Base-by-base conservation (phyloP, 2,329 filamentous ascomycete genomes). In the Thermoascus crustaceus region DNA sequence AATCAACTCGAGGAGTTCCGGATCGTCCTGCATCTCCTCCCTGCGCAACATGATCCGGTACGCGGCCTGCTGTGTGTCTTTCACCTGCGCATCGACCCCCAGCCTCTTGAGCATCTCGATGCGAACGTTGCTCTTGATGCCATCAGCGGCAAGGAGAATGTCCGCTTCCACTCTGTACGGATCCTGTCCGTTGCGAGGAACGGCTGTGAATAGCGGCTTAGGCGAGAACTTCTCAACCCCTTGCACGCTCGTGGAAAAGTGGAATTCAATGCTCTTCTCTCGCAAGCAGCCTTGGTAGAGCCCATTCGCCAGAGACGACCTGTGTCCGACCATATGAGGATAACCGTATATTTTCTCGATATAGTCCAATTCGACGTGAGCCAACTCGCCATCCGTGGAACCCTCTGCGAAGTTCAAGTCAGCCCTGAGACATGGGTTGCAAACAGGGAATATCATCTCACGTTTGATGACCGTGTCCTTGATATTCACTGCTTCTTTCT, bases 261-360 rank as follows among this genome's bases (percentile, higher is more conserved):
- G 72, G 62, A 89, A 87, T 5, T 58, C 76, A 53, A 89, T 78
- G 22, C 66, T 66, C 11, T 71, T 56, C 49, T 83, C 70, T 30
- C 67, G 64, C 49, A 76, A 66, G 60, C 83, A 88, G n/a, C 74
- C 82, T 31, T 81, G 69, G 58, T 78, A 87, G 20, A 89, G 63
- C 4, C 74, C 73, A 22, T 73, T 73, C 4, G 84, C 82, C 3
- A 89, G 71, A 6, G 79, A 82, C 0, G 80, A 71, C 13, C 85
- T 76, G 55, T 91, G 85, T 5, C 82, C 84, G 4, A 85, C 82
- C 73, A 84, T 86, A 61, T 89, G 84, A 0, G 82, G 78, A 54
- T 82, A 86, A 22, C 75, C 75, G 53, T 87, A 89, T 20, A 73
- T 78, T 6, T 73, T 61, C 32, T 72, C 64, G 43, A 89, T 77